phyloP scores from a whole-genome alignment of 805 yeast genomes.

The Candida maris region DNA sequence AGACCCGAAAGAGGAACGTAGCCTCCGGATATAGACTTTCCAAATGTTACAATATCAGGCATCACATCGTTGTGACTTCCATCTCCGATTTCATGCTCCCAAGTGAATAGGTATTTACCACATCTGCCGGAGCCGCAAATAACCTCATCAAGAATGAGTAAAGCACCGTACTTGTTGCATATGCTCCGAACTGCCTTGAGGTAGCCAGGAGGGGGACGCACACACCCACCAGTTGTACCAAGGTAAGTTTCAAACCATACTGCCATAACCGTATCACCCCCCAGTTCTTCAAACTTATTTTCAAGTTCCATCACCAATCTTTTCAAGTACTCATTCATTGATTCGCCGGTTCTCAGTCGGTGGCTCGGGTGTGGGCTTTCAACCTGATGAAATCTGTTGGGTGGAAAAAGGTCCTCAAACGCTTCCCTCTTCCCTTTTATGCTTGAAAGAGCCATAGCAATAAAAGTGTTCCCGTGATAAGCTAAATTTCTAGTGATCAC shows the following conservation, averaged over 20 bases:
- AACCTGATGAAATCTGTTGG: slow-evolving; percentile 27
- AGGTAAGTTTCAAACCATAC: slow-evolving; percentile 43
- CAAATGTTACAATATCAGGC: slow-evolving; percentile 51
- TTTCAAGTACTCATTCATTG: slow-evolving; percentile 32
- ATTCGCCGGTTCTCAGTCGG: slow-evolving; percentile 24
- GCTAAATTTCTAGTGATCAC: slow-evolving; percentile 42
- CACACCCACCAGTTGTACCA: slow-evolving; percentile 44
- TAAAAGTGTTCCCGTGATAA: slow-evolving; percentile 49
- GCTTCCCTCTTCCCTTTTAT: slow-evolving; percentile 33
- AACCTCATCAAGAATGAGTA: slow-evolving; percentile 92
- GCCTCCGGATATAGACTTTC: slow-evolving; percentile 51
- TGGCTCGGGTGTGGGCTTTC: slow-evolving; percentile 21
- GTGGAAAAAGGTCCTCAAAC: slow-evolving; percentile 29
- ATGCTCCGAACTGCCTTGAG: slow-evolving; percentile 44
- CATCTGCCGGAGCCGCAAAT: slow-evolving; percentile 58
- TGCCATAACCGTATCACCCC: slow-evolving; percentile 41
- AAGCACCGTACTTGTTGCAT: slow-evolving; percentile 92
- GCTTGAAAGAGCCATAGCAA: slow-evolving; percentile 39
- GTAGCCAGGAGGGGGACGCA: slow-evolving; percentile 44
- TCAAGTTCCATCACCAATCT: slow-evolving; percentile 39
- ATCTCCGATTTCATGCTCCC: slow-evolving; percentile 39
- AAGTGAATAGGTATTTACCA: slow-evolving; percentile 40
- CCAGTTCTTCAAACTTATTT: slow-evolving; percentile 35
- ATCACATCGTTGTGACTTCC: slow-evolving; percentile 32
- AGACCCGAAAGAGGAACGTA: slow-evolving; percentile 51